These are phyloP conservation scores for Podosphaera xanthii DNA, from an alignment of 2,329 filamentous ascomycete genomes.

Conservation along the genomic window DNA sequence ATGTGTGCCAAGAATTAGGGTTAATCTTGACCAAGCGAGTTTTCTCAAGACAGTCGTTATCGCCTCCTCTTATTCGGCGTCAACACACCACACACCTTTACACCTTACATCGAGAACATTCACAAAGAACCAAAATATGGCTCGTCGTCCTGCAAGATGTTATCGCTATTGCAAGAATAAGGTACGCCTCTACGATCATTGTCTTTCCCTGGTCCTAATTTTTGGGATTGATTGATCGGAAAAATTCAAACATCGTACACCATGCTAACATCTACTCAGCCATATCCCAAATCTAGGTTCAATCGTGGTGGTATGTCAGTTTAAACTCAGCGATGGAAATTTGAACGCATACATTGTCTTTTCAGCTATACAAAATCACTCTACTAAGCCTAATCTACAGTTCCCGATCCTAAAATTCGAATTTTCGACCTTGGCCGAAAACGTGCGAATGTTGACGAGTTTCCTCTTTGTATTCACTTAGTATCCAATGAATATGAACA, in stretches of 20 bases:
- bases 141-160: conserved; percentile 96
- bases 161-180: conserved; percentile 99
- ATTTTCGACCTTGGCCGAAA: conserved; percentile 99
- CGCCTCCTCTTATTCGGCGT: too few relatives aligned
- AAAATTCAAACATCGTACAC: neutral
- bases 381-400: neutral
- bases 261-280: conserved; percentile 25
- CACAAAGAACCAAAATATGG: conserved; percentile 42
- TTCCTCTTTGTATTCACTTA: conserved; percentile 96
- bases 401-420: conserved; percentile 38
- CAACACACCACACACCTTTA: too few relatives aligned
- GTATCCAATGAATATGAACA: conserved; percentile 99
- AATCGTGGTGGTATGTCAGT: conserved; percentile 60
- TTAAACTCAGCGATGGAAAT: too few relatives aligned
- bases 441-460: conserved; percentile 96
- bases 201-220: neutral
- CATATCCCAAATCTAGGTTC: conserved; percentile 99
- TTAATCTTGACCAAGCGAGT: neutral
- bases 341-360: neutral
- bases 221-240: neutral
- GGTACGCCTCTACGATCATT: conserved; percentile 32
- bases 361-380: neutral
- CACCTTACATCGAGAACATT: neutral
- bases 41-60: neutral
- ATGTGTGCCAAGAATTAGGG: neutral